A percentile compares a stretch with the other conserved stretches of the same genome.
Evolutionary conservation across 1,284 basidiomycete genomes (phyloP).

Genomic region (Leccinum ambiguum): DNA sequence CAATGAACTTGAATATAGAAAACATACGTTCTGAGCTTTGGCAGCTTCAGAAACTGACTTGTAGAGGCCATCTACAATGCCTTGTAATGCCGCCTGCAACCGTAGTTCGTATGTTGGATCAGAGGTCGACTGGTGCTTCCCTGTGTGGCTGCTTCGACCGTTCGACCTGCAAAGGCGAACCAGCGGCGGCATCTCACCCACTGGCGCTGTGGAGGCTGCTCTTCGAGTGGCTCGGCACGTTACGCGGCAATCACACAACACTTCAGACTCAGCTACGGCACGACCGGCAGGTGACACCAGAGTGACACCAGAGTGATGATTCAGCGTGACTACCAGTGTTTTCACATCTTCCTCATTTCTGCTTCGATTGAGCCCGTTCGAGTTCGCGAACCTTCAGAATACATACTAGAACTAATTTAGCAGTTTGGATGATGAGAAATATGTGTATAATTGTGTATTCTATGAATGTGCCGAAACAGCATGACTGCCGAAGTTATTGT

Average conservation of each 20-base stretch:
- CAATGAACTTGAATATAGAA: too few relatives aligned
- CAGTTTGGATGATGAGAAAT: background rate
- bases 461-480: background rate
- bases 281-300: too few relatives aligned
- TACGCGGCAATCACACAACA: too few relatives aligned
- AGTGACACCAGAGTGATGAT: too few relatives aligned
- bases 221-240: too few relatives aligned
- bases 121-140: background rate
- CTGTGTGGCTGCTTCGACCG: background rate
- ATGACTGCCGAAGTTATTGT: background rate
- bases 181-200: background rate
- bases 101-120: background rate
- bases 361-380: too few relatives aligned
- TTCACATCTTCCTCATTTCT: too few relatives aligned
- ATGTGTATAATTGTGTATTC: conserved; percentile 1
- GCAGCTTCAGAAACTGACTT: background rate
- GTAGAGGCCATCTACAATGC: background rate
- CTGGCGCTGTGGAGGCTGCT: too few relatives aligned
- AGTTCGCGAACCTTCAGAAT: background rate
- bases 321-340: too few relatives aligned
- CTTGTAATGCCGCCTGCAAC: conserved; percentile 1
- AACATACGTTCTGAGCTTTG: background rate
- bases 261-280: too few relatives aligned
- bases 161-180: background rate
- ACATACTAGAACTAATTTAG: background rate